A percentile compares a stretch with the other conserved stretches of the same genome.
phyloP scores from a whole-genome alignment of 1,284 basidiomycete genomes.

The Phellinidium pouzarii region DNA sequence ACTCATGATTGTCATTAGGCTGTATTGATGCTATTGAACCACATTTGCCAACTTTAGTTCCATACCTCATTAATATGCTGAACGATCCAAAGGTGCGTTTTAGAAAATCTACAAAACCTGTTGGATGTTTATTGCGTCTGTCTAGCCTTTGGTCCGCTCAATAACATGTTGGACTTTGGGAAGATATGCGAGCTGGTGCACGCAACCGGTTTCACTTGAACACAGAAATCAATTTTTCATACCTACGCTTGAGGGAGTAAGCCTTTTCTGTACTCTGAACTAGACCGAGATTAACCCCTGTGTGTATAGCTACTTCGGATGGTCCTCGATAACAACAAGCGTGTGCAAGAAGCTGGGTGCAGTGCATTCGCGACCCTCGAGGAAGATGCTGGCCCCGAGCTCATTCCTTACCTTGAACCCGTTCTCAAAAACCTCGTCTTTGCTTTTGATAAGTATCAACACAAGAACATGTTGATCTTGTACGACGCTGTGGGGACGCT shows the following conservation, averaged over 20 bases:
- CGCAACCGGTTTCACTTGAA: conserved; percentile 73
- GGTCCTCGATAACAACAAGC: conserved; percentile 99
- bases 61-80: conserved; percentile 86
- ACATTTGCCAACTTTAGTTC: conserved; percentile 87
- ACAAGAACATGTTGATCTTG: conserved; percentile 97
- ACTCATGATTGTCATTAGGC: conserved; percentile 42
- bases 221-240: conserved; percentile 90
- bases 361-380: conserved; percentile 98
- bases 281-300: conserved; percentile 15
- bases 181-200: conserved; percentile 97
- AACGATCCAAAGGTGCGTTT: conserved; percentile 79
- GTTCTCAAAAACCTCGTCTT: conserved; percentile 92
- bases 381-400: conserved; percentile 89
- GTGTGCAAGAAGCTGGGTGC: conserved; percentile 98
- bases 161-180: conserved; percentile 99
- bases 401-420: conserved; percentile 92
- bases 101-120: conserved; percentile 3
- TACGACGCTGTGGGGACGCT: conserved; percentile 98
- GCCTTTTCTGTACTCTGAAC: conserved; percentile 29
- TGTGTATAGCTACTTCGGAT: conserved; percentile 76
- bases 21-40: conserved; percentile 96
- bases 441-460: conserved; percentile 97
- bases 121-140: conserved; percentile 8
- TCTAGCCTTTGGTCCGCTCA: conserved; percentile 88
- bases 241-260: conserved; percentile 95